Evolutionary conservation across 805 yeast species (phyloP).

Genomic region (Torulaspora microellipsoides): DNA sequence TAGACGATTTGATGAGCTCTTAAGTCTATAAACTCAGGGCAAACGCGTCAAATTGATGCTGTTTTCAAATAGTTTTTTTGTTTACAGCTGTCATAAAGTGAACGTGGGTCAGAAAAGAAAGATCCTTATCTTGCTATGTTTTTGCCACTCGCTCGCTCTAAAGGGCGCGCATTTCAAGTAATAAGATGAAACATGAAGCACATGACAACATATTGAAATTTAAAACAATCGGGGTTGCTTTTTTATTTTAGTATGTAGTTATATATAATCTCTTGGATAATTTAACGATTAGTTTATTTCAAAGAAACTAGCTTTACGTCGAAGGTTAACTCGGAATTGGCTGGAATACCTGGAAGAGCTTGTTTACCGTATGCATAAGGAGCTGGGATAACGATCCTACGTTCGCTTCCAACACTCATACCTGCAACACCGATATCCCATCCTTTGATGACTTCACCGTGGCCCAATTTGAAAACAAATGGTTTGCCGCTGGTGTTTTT

Average conservation of each 20-base stretch:
- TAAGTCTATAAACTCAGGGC: no score
- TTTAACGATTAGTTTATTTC: constrained; percentile 48
- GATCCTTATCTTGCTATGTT: no score
- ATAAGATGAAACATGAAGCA: no score
- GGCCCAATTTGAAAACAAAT: constrained; percentile 83
- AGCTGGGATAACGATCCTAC: constrained; percentile 94
- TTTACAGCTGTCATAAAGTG: no score
- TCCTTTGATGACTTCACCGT: constrained; percentile 98
- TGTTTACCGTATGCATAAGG: constrained; percentile 95
- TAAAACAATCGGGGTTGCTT: no score
- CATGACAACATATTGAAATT: no score
- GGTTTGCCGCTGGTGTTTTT: constrained; percentile 98
- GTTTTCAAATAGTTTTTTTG: no score
- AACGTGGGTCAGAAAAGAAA: no score
- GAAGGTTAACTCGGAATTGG: constrained; percentile 93
- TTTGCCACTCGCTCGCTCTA: no score
- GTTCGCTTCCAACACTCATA: constrained; percentile 98
- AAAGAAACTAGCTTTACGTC: constrained; percentile 90
- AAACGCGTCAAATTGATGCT: no score
- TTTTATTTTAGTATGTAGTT: not conserved
- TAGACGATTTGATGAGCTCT: no score
- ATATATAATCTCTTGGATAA: not conserved
- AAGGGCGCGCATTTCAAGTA: no score
- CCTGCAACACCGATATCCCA: constrained; percentile 99
- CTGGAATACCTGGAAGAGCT: constrained; percentile 94